These are phyloP conservation scores for Xylaria sp. DNA, from an alignment of 2,329 filamentous ascomycete genomes.

Conservation along the genomic window DNA sequence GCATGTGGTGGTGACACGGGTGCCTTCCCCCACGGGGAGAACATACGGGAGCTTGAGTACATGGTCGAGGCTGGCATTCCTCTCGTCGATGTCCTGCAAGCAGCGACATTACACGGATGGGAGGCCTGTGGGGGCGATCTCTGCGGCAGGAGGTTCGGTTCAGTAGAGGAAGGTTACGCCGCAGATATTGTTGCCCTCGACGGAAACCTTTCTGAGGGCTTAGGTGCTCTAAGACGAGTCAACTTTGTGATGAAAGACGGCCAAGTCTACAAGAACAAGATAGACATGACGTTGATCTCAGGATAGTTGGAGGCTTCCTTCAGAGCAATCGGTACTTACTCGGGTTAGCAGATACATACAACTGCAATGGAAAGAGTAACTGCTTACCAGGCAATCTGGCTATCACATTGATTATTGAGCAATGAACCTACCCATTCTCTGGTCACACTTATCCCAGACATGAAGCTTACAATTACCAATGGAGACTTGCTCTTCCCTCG, in stretches of 20 bases:
- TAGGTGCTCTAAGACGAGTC: conserved; percentile 58
- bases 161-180: conserved; percentile 59
- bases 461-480: background rate
- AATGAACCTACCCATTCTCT: background rate
- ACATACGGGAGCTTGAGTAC: conserved; percentile 65
- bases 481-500: background rate
- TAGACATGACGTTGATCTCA: background rate
- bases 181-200: conserved; percentile 65
- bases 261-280: conserved; percentile 57
- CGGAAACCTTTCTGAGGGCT: conserved; percentile 56
- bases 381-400: background rate
- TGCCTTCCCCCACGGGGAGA: conserved; percentile 64
- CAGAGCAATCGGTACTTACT: background rate
- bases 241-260: conserved; percentile 69
- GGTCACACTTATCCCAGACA: background rate
- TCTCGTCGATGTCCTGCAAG: conserved; percentile 60
- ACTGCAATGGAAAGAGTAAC: background rate
- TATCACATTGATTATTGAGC: background rate
- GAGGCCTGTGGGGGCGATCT: conserved; percentile 64
- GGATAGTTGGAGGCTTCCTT: background rate
- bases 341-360: background rate
- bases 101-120: conserved; percentile 65
- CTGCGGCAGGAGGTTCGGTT: conserved; percentile 64
- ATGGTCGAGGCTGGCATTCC: conserved; percentile 63
- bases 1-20: conserved; percentile 67